A percentile compares a stretch with the other conserved stretches of the same genome.
phyloP scores from a whole-genome alignment of 257 asterid species.

The Penstemon newberryi region DNA sequence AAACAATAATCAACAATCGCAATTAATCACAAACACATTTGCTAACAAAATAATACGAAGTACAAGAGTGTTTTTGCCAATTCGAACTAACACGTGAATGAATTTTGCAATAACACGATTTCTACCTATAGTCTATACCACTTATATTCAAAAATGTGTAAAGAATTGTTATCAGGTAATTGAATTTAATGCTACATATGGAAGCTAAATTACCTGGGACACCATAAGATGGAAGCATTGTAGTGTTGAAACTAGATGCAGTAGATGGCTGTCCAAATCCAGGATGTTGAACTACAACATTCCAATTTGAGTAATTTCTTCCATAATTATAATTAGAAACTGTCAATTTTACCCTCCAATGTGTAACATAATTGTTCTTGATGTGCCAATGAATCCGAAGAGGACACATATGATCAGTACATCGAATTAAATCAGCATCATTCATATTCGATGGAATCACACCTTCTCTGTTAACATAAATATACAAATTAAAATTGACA shows the following conservation, averaged over 20 bases:
- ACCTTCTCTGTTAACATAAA: slow-evolving; percentile 45
- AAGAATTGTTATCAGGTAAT: no score
- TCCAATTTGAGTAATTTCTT: slow-evolving; percentile 64
- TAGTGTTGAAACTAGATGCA: slow-evolving; percentile 51
- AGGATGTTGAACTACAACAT: slow-evolving; percentile 65
- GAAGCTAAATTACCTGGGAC: slow-evolving; percentile 40
- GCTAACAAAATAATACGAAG: no score
- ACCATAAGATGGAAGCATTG: slow-evolving; percentile 44
- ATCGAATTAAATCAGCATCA: slow-evolving; percentile 47
- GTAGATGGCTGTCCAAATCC: slow-evolving; percentile 47
- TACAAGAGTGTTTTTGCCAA: no score
- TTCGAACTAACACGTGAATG: no score
- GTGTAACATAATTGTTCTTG: slow-evolving; percentile 44
- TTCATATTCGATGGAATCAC: slow-evolving; percentile 29
- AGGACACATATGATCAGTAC: slow-evolving; percentile 81
- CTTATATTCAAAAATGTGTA: no score
- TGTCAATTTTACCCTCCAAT: slow-evolving; percentile 73
- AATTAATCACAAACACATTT: no score
- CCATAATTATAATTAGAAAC: slow-evolving; percentile 59
- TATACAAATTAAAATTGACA: neutral
- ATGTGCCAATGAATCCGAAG: slow-evolving; percentile 75
- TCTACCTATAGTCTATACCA: no score
- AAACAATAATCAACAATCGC: no score
- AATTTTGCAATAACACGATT: no score
- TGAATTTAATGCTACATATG: neutral